Evolutionary conservation across 2,329 filamentous ascomycete species (phyloP).

Genomic region (Ceratocystis cacaofunesta): DNA sequence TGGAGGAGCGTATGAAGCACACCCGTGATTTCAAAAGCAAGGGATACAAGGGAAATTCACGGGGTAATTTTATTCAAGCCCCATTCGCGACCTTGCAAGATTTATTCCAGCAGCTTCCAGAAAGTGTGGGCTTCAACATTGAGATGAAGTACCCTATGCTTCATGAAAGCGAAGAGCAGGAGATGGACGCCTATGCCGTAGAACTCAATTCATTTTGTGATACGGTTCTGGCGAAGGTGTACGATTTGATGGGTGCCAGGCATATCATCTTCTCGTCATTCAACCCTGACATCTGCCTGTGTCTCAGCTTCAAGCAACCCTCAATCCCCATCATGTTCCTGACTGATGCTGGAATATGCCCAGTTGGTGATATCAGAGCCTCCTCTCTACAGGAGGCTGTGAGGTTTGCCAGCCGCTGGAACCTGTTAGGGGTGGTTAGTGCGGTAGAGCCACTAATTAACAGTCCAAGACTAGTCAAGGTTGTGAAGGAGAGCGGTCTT

Average conservation of each 20-base stretch:
- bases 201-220: constrained; percentile 96
- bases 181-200: constrained; percentile 92
- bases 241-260: constrained; percentile 65
- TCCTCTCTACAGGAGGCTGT: constrained; percentile 90
- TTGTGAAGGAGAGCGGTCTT: constrained; percentile 85
- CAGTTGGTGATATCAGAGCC: constrained; percentile 77
- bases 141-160: constrained; percentile 99
- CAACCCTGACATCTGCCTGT: constrained; percentile 90
- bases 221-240: constrained; percentile 78
- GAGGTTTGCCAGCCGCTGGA: constrained; percentile 88
- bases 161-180: constrained; percentile 82
- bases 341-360: constrained; percentile 68
- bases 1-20: constrained; percentile 86
- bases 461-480: constrained; percentile 73
- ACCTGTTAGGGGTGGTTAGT: constrained; percentile 77
- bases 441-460: constrained; percentile 79
- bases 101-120: constrained; percentile 71
- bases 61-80: constrained; percentile 87
- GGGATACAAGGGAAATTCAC: constrained; percentile 88
- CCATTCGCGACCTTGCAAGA: constrained; percentile 93
- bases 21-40: constrained; percentile 89
- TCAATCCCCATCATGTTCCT: constrained; percentile 92
- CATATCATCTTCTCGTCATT: constrained; percentile 96
- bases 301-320: constrained; percentile 91
- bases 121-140: constrained; percentile 86